Percentiles rank a stretch among this genome's conserved stretches.
phyloP scores from a whole-genome alignment of 495 filamentous ascomycete genomes.

The Annulohypoxylon bovei region DNA sequence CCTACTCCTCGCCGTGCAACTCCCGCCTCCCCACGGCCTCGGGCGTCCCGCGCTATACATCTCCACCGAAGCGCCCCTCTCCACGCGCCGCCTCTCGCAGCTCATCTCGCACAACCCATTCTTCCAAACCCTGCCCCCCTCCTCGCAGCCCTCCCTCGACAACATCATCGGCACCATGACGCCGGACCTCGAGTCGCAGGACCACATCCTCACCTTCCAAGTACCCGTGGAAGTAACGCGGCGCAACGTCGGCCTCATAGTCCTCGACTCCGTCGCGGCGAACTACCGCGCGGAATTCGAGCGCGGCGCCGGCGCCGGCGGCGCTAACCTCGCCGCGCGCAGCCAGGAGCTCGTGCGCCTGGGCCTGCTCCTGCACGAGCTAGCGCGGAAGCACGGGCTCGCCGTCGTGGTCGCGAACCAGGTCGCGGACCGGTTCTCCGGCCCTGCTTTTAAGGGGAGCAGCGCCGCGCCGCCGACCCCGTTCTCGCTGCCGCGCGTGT shows the following conservation, averaged over 20 bases:
- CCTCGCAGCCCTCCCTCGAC: conserved; percentile 70
- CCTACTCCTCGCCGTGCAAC: conserved; percentile 82
- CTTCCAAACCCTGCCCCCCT: conserved; percentile 59
- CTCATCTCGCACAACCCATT: conserved; percentile 73
- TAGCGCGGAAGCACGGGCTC: conserved; percentile 76
- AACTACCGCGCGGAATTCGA: conserved; percentile 94
- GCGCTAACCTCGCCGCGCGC: conserved; percentile 67
- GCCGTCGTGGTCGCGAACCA: conserved; percentile 95
- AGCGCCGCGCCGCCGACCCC: conserved; percentile 10
- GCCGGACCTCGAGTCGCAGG: conserved; percentile 93
- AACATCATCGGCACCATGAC: conserved; percentile 80
- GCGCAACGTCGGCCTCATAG: conserved; percentile 78
- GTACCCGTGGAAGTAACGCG: conserved; percentile 83
- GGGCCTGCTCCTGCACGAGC: conserved; percentile 76
- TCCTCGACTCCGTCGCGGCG: conserved; percentile 90
- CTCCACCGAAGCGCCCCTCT: conserved; percentile 88
- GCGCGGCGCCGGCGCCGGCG: conserved; percentile 45
- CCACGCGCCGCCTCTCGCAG: conserved; percentile 82
- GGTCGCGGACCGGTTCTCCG: conserved; percentile 86
- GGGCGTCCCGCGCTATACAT: conserved; percentile 82
- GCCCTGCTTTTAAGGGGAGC: conserved; percentile 20
- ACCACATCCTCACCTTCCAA: conserved; percentile 92
- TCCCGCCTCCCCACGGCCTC: conserved; percentile 76
- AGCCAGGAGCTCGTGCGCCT: conserved; percentile 76
- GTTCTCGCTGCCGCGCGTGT: conserved; percentile 34